Conservation (phyloP, 768 basidiomycete species). For the Termitomyces sp. region DNA sequence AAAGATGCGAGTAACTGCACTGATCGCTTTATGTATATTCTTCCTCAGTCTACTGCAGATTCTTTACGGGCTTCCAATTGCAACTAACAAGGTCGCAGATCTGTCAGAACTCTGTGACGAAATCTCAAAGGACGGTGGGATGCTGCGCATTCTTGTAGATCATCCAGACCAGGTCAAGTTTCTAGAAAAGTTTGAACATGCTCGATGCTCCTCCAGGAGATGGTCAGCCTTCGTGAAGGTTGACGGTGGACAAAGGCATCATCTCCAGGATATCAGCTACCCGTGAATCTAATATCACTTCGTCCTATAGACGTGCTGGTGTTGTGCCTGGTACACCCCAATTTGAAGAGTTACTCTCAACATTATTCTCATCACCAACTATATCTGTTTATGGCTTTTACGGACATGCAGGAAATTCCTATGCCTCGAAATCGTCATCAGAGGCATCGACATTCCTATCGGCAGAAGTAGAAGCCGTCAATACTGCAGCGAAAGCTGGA, state of each 20-base stretch:
- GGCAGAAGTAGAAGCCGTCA: conserved; percentile 66
- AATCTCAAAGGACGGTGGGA: conserved; percentile 48
- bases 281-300: conserved; percentile 10
- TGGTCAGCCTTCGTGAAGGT: conserved; percentile 85
- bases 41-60: conserved; percentile 39
- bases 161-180: conserved; percentile 66
- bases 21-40: not conserved
- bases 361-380: conserved; percentile 45
- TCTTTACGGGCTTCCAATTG: conserved; percentile 74
- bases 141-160: conserved; percentile 68
- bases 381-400: conserved; percentile 80
- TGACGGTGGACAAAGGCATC: conserved; percentile 73
- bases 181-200: conserved; percentile 54
- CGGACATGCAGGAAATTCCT: conserved; percentile 72
- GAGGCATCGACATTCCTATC: conserved; percentile 65
- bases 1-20: conserved; percentile 56
- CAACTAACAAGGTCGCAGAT: conserved; percentile 66
- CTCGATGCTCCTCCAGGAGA: conserved; percentile 29
- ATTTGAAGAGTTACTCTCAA: conserved; percentile 51
- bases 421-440: conserved; percentile 63
- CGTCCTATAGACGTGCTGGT: conserved; percentile 62
- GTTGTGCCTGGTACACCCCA: conserved; percentile 44
- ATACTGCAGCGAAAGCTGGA: conserved; percentile 55
- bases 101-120: conserved; percentile 55
- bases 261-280: not conserved